phyloP scores from a whole-genome alignment of 2,329 filamentous ascomycete genomes.

The Aspergillus novofumigatus region DNA sequence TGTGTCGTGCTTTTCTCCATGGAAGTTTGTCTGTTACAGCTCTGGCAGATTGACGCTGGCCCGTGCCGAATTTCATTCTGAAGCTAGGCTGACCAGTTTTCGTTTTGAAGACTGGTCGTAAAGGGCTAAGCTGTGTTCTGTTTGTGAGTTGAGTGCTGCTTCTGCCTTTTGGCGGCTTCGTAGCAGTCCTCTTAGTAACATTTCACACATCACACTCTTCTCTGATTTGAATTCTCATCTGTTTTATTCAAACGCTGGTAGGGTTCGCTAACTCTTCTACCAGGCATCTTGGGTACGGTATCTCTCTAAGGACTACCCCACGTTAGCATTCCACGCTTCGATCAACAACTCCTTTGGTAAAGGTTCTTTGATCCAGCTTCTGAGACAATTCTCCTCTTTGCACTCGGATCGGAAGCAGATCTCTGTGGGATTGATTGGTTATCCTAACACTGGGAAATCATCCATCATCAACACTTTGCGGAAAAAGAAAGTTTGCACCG shows the following conservation, averaged over 20 bases:
- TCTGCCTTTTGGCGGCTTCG: conserved; percentile 56
- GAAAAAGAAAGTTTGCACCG: conserved; percentile 89
- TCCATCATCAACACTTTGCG: conserved; percentile 95
- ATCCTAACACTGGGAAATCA: conserved; percentile 93
- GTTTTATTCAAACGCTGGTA: conserved; percentile 27
- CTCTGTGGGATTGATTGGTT: conserved; percentile 81
- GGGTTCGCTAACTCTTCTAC: conserved; percentile 28
- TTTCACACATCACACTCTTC: conserved; percentile 69
- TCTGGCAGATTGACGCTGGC: conserved; percentile 88
- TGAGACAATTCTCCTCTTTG: conserved; percentile 87
- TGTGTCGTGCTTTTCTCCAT: conserved; percentile 54
- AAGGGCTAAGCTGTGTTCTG: conserved; percentile 74
- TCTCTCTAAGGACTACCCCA: conserved; percentile 87
- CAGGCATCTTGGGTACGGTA: conserved; percentile 90
- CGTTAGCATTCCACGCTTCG: conserved; percentile 87
- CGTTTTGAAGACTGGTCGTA: conserved; percentile 85
- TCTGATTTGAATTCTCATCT: conserved; percentile 34
- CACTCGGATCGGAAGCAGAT: conserved; percentile 93
- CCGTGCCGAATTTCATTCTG: conserved; percentile 64
- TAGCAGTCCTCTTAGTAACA: conserved; percentile 98
- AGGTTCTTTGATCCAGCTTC: conserved; percentile 83
- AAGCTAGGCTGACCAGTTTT: conserved; percentile 65
- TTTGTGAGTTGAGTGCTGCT: conserved; percentile 94
- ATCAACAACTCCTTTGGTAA: conserved; percentile 97
- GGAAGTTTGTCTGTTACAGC: conserved; percentile 96